Base-by-base conservation (phyloP, 2,329 filamentous ascomycete genomes). In the Aspergillus bombycis region DNA sequence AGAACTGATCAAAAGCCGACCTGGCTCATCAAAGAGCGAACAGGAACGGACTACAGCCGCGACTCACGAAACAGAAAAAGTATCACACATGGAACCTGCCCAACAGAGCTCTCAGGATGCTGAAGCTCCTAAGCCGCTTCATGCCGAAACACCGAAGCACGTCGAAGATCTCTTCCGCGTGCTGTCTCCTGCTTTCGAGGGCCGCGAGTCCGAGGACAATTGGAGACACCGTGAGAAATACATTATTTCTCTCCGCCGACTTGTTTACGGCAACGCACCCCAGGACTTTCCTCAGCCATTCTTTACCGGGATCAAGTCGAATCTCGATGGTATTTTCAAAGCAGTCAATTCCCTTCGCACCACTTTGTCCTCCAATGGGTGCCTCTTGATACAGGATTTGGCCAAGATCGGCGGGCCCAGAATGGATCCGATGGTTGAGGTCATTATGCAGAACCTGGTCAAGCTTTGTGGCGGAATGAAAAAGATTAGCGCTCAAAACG, bases 391-490 rank as follows among this genome's bases (percentile, higher is more conserved):
- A 34, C 94, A 97, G 75, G 94, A 98, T 67, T 82, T 97, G 32
- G 93, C 93, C 21, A 86, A 85, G 68, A 88, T 86, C 10, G 88
- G 92, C 53, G 93, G 93, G 0, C 85, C 92, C 1, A 90, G 85
- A 46, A 88, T 97, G 72, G 94, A 98, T 72, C 86, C 90, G 12
- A 91, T 96, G 88, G 90, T 95, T 9, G 94, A 98, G 78, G 87
- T 97, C 57, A 84, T 97, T 26, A 87, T 98, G 79, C 93, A 97
- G 73, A 90, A 88, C 32, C 88, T 97, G 70, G 88, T 98, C 80
- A 97, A 97, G 79, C 86, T 97, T 67, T 94, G 91, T 68, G 92
- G 89, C 11, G 89, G 89, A 28, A 96, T 94, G 55, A 99, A 99
- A 79, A 96, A 96, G 77, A 97, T 99, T 69, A 89, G 88, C 62